Conservation (phyloP, 768 basidiomycete species). For the Cystofilobasidium bisporidii region DNA sequence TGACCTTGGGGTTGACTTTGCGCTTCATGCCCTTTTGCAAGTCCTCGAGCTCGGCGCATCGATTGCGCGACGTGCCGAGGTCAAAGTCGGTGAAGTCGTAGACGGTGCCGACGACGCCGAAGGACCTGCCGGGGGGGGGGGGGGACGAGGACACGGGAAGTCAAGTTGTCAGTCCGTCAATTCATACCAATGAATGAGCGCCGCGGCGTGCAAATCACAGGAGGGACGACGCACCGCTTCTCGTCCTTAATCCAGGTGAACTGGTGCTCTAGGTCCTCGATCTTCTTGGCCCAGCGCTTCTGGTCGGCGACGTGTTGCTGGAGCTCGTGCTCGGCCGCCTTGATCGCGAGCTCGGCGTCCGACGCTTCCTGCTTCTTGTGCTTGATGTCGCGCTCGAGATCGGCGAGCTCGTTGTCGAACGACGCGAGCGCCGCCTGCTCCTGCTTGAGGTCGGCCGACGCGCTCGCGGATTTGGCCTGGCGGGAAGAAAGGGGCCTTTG, state of each 20-base stretch:
- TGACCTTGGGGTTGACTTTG: constrained; percentile 88
- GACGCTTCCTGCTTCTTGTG: constrained; percentile 61
- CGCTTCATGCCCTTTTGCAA: constrained; percentile 82
- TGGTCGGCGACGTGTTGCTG: constrained; percentile 57
- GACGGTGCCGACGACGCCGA: constrained; percentile 66
- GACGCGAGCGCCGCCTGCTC: constrained; percentile 79
- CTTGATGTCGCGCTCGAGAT: constrained; percentile 71
- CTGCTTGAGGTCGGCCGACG: constrained; percentile 62
- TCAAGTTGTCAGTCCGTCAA: too few species aligned
- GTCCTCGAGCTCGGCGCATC: constrained; percentile 63
- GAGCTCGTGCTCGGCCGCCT: constrained; percentile 62
- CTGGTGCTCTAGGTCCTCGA: constrained; percentile 64
- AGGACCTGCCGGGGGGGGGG: constrained; percentile 49
- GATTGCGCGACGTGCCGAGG: constrained; percentile 51
- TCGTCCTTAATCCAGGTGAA: constrained; percentile 85
- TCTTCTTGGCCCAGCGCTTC: constrained; percentile 47
- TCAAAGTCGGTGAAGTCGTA: constrained; percentile 71
- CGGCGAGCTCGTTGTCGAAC: constrained; percentile 79
- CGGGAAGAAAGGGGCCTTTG: not conserved
- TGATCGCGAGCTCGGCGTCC: constrained; percentile 57
- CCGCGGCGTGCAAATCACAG: not conserved
- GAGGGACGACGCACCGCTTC: constrained; percentile 54
- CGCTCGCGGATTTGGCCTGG: constrained; percentile 49
- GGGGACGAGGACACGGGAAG: not conserved
- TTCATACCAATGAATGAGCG: too few species aligned